A percentile compares a stretch with the other conserved stretches of the same genome.
Evolutionary conservation across 495 filamentous ascomycete species (phyloP).

Genomic region (Aspergillus incahuasiensis): DNA sequence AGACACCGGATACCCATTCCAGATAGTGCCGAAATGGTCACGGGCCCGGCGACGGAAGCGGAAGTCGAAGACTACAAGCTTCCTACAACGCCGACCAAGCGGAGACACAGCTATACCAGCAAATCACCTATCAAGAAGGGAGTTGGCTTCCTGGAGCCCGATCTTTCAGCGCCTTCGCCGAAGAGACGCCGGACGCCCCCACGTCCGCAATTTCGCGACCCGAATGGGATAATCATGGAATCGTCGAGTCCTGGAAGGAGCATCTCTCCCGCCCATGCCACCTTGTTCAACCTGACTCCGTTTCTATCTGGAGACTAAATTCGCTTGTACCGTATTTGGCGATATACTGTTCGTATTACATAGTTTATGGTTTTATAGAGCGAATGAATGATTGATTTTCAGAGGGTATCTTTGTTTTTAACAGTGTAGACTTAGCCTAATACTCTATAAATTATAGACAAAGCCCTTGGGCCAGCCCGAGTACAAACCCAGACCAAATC

Average conservation of each 20-base stretch:
- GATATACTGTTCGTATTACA: not conserved
- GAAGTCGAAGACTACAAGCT: not conserved
- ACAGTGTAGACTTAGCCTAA: too few species aligned
- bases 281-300: not conserved
- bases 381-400: not conserved
- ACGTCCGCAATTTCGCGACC: constrained; percentile 3
- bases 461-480: too few species aligned
- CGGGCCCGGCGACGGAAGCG: not conserved
- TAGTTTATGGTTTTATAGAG: not conserved
- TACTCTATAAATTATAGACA: too few species aligned
- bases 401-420: not conserved
- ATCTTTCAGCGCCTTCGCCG: constrained; percentile 6
- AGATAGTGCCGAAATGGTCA: constrained; percentile 13
- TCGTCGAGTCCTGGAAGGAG: constrained; percentile 7
- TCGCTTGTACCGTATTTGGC: not conserved
- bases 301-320: not conserved
- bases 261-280: constrained; percentile 2
- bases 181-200: constrained; percentile 16
- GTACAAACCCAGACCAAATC: too few species aligned
- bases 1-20: constrained; percentile 37
- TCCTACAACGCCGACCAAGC: constrained; percentile 11
- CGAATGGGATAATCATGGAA: constrained; percentile 24
- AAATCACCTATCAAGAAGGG: not conserved
- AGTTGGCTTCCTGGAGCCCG: not conserved
- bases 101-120: constrained; percentile 5